These are phyloP conservation scores for Entomortierella parvispora DNA, from an alignment of 192 early-diverging fungal species.

Conservation along the genomic window DNA sequence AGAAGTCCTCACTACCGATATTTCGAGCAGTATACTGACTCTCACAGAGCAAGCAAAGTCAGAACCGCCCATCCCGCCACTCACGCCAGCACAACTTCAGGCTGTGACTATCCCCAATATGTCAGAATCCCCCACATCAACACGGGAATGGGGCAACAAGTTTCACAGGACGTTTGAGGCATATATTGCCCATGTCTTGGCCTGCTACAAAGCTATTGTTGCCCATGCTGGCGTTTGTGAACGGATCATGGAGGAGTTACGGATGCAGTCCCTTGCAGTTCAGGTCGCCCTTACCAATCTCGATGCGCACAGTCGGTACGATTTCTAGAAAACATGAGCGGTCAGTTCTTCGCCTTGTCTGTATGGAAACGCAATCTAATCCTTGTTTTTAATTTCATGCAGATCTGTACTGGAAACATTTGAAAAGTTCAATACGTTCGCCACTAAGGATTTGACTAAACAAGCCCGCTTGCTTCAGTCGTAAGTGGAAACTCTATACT, in stretches of 20 bases:
- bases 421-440: conserved; percentile 51
- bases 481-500: conserved; percentile 22
- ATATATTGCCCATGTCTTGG: conserved; percentile 26
- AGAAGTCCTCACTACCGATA: conserved; percentile 57
- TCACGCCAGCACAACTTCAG: conserved; percentile 35
- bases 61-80: conserved; percentile 38
- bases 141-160: conserved; percentile 25
- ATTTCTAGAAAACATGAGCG: not conserved
- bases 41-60: conserved; percentile 54
- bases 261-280: conserved; percentile 59
- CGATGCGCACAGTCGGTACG: conserved; percentile 54
- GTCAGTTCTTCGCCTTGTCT: not conserved
- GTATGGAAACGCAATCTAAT: not conserved
- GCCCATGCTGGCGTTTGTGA: conserved; percentile 53
- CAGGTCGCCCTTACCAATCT: conserved; percentile 62
- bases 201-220: conserved; percentile 40
- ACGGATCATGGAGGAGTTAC: conserved; percentile 56
- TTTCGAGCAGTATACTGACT: conserved; percentile 50
- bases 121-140: conserved; percentile 29
- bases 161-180: conserved; percentile 38
- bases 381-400: not conserved
- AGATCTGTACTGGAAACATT: conserved; percentile 56
- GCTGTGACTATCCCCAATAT: conserved; percentile 40
- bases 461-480: conserved; percentile 48
- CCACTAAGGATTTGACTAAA: conserved; percentile 54